phyloP scores from a whole-genome alignment of 1,284 basidiomycete species.

The Fomitopsis pinicola region DNA sequence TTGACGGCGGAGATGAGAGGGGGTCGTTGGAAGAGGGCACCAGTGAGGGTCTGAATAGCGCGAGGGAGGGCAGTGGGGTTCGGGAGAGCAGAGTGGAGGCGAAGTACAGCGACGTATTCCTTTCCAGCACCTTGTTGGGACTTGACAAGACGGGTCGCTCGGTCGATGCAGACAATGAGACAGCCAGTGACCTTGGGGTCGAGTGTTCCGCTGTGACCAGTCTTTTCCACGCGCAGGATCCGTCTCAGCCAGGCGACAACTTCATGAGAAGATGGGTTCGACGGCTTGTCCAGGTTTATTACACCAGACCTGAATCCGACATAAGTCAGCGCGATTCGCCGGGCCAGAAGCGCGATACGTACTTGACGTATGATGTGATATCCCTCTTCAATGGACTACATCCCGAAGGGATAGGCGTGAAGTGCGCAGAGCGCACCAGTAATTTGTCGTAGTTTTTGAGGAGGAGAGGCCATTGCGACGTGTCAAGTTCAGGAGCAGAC shows the following conservation, averaged over 20 bases:
- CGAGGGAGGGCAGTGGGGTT: conserved; percentile 86
- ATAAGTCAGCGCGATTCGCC: not conserved
- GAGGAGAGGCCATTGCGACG: conserved; percentile 95
- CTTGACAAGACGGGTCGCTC: conserved; percentile 99
- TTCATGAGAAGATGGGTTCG: conserved; percentile 99
- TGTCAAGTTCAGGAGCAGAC: conserved; percentile 78
- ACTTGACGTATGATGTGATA: conserved; percentile 89
- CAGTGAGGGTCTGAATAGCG: conserved; percentile 94
- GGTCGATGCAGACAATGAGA: conserved; percentile 98
- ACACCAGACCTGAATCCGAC: conserved; percentile 75
- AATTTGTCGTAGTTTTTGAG: conserved; percentile 99
- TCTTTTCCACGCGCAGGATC: conserved; percentile 96
- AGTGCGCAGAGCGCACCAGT: conserved; percentile 92
- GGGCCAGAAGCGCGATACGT: conserved; percentile 15
- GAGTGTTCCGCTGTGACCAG: conserved; percentile 95
- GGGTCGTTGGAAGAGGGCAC: conserved; percentile 98
- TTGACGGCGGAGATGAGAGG: conserved; percentile 99
- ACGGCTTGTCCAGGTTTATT: conserved; percentile 99
- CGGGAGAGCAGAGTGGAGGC: conserved; percentile 82
- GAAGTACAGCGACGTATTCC: conserved; percentile 96
- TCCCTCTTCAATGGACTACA: conserved; percentile 93
- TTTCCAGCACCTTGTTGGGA: conserved; percentile 99
- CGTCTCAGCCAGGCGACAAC: conserved; percentile 98
- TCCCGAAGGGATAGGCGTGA: conserved; percentile 93
- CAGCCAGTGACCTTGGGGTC: conserved; percentile 99